phyloP scores from a whole-genome alignment of 2,329 filamentous ascomycete species.

The Neonectria sp. region DNA sequence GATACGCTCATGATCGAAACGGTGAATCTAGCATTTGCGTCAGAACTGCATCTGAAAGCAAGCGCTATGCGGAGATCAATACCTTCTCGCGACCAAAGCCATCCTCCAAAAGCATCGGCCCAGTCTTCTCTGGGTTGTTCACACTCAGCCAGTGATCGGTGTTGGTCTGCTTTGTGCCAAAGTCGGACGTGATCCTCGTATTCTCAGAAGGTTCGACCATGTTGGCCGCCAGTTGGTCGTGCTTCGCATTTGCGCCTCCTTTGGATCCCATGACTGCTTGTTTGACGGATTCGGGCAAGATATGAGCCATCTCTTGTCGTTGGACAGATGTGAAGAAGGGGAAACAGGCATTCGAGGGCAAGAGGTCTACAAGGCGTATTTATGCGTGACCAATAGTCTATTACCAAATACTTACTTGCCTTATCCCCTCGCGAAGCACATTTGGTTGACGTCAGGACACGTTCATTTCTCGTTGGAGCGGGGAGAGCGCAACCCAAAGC shows the following conservation, averaged over 20 bases:
- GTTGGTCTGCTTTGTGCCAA: conserved; percentile 79
- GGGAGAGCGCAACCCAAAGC: conserved; percentile 9
- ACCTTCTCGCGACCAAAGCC: conserved; percentile 82
- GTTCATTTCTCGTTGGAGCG: conserved; percentile 18
- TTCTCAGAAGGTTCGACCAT: conserved; percentile 72
- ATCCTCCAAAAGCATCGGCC: conserved; percentile 81
- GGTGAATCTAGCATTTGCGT: conserved; percentile 71
- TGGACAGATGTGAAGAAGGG: neutral
- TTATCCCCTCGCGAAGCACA: neutral
- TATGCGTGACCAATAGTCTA: neutral
- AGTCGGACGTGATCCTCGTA: conserved; percentile 80
- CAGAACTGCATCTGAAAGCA: neutral
- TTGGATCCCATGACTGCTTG: conserved; percentile 59
- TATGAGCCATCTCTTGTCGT: conserved; percentile 38
- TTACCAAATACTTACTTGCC: neutral
- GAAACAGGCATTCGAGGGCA: neutral
- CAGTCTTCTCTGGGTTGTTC: conserved; percentile 72
- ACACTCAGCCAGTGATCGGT: conserved; percentile 85
- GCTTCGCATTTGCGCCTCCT: conserved; percentile 64
- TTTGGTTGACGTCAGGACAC: conserved; percentile 43
- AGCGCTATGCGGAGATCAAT: conserved; percentile 23
- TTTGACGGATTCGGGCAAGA: conserved; percentile 53
- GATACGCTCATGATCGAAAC: conserved; percentile 77
- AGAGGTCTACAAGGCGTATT: neutral
- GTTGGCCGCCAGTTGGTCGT: conserved; percentile 71